Evolutionary conservation across 257 asterid species (phyloP), one percentile per base, ranked within the genome.

Genomic region (Nicotiana obtusifolia): DNA sequence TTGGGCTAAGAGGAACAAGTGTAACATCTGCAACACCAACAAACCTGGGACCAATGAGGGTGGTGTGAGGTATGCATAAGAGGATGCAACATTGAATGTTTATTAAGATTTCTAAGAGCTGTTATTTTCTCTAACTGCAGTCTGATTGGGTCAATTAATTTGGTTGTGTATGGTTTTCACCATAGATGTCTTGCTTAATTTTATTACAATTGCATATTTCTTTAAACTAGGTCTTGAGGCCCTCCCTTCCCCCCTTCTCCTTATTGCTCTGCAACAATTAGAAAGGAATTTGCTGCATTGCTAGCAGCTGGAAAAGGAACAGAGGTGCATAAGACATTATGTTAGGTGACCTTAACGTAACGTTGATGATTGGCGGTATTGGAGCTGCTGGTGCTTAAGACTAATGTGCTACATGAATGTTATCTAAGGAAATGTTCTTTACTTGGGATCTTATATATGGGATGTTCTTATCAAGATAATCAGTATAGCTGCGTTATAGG

Each of bases 11-110:
- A 97, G 99, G 80, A 85, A 86, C 77, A 95, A 95, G 89, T 95
- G 99, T 90, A 94, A 95, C 90, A 90, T 95, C 85, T 95, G 99
- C 97, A 95, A 95, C 87, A 95, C 99, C 88, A 95, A 93, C 88
- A 95, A 95, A 84, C 99, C 99, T 82, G 99, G 99, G 86, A 88
- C 81, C 80, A 94, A 81, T 75, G 99, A 95, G 88, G 99, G 97
- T 20, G 99, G 98, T 83, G 97, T 92, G 75, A 95, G 99, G 99
- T 95, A 91, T 80, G 80, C 62, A 47, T n/a, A 15, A 26, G 41
- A 26, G 16, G 62, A 75, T 75, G 80, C 80, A 24, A 16, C 10
- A 24, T 49, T 75, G 44, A 24, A 75, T 49, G 80, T 37, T 47
- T 49, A 75, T 49, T 49, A 47, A 73, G 60, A 75, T 15, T 31